Base-by-base conservation (phyloP, 1,139 yeast species). In the Debaryomyces udenii region DNA sequence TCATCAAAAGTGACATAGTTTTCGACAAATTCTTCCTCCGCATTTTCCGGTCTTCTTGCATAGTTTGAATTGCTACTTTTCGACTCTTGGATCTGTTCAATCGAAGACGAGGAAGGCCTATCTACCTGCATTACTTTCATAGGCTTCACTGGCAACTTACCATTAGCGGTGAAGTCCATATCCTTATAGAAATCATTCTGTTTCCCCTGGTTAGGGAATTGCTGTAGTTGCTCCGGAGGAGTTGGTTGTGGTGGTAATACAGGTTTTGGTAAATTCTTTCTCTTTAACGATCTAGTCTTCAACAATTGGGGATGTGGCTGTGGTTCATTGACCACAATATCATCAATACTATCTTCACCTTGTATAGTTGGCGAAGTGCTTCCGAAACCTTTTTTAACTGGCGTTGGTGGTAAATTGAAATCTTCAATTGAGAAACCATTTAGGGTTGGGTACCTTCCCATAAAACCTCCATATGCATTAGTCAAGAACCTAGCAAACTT, bases 401-500 rank as follows among this genome's bases (percentile, higher is more conserved):
- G 72, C 1, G 43, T 48, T 4, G 59, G 55, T 1, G 72, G 66
- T 31, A 73, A 54, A 36, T 66, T 69, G 29, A 73, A 61, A 20
- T 70, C 75, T 28, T 58, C 62, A 9, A 64, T 35, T 0, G 66
- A 50, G 44, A 68, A 59, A 3, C 77, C 78, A 30, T 55, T 57
- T 51, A 90, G 56, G 14, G 66, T 67, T 0, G 96, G 96, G 38
- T 83, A 72, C 40, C 74, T 73, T 0, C 85, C 83, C 20, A 84
- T 82, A 49, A 83, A 85, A 44, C 78, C 80, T 41, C 86, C 81
- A 57, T 76, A 89, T 13, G 84, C 74, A 45, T 79, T 78, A 13
- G 86, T 68, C 35, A 89, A 58, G 22, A 81, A 78, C 31, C 83
- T 78, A 18, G 84, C 67, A 62, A 90, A 89, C 36, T 64, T 64